phyloP scores from a whole-genome alignment of 192 early-diverging fungal genomes.

The Cetraspora pellucida region DNA sequence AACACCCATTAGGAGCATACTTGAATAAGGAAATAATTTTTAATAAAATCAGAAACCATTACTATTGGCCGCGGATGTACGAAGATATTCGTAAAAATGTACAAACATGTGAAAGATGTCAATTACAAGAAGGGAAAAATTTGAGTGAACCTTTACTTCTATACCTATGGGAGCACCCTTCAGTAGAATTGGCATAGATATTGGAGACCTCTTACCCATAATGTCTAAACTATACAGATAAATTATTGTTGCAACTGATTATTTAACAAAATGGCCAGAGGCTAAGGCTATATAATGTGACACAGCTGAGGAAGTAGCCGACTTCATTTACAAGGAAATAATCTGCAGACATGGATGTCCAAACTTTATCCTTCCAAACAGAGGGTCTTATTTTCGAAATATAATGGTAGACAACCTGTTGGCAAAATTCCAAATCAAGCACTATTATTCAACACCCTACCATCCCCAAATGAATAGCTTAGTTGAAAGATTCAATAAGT shows the following conservation, averaged over 20 bases:
- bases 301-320: conserved; percentile 17
- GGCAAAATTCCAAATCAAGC: neutral
- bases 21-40: neutral
- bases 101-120: neutral
- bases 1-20: neutral
- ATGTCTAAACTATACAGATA: conserved; percentile 24
- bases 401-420: neutral
- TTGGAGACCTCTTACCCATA: conserved; percentile 3
- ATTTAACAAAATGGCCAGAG: conserved; percentile 41
- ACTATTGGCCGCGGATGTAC: neutral
- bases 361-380: conserved; percentile 26
- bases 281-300: conserved; percentile 28
- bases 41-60: neutral
- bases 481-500: neutral
- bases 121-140: neutral
- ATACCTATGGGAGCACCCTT: neutral
- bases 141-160: neutral
- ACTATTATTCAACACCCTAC: neutral
- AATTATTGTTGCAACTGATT: conserved; percentile 39
- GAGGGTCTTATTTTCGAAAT: conserved; percentile 35
- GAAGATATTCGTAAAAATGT: neutral
- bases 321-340: conserved; percentile 41
- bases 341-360: conserved; percentile 38
- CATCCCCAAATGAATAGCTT: neutral
- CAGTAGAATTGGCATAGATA: neutral